Conservation (phyloP, 768 basidiomycete genomes). For the Exidia glandulosa region DNA sequence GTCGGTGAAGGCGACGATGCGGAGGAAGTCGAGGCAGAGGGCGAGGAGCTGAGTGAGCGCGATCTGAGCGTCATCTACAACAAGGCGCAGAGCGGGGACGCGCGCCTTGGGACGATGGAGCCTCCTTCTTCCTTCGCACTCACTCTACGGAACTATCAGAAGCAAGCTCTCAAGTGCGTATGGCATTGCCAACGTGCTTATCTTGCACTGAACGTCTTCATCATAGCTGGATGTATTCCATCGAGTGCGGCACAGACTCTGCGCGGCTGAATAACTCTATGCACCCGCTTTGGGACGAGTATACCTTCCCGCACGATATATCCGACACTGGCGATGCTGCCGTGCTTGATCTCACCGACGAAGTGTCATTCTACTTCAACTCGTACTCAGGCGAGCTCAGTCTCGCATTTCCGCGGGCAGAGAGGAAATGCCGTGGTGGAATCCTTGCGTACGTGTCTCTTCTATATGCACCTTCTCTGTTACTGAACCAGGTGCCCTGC, state of each 20-base stretch:
- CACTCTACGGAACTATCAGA: slow-evolving; percentile 77
- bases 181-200: neutral
- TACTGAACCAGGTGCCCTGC: slow-evolving; percentile 1
- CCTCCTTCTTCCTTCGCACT: slow-evolving; percentile 67
- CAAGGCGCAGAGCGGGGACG: slow-evolving; percentile 77
- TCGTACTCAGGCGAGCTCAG: slow-evolving; percentile 86
- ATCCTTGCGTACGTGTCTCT: slow-evolving; percentile 66
- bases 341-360: slow-evolving; percentile 68
- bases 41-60: slow-evolving; percentile 69
- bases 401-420: slow-evolving; percentile 71
- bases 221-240: slow-evolving; percentile 85
- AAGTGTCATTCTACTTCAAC: slow-evolving; percentile 83
- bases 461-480: slow-evolving; percentile 2
- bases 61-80: slow-evolving; percentile 78
- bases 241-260: slow-evolving; percentile 65
- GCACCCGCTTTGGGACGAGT: slow-evolving; percentile 95
- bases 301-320: slow-evolving; percentile 41
- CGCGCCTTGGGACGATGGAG: slow-evolving; percentile 66
- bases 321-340: slow-evolving; percentile 41
- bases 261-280: slow-evolving; percentile 62
- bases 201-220: slow-evolving; percentile 1
- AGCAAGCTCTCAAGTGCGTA: slow-evolving; percentile 71
- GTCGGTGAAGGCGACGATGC: slow-evolving; percentile 74
- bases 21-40: slow-evolving; percentile 63
- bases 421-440: slow-evolving; percentile 69